Evolutionary conservation across 2,329 filamentous ascomycete genomes (phyloP).

Genomic region (Pyricularia sp.): DNA sequence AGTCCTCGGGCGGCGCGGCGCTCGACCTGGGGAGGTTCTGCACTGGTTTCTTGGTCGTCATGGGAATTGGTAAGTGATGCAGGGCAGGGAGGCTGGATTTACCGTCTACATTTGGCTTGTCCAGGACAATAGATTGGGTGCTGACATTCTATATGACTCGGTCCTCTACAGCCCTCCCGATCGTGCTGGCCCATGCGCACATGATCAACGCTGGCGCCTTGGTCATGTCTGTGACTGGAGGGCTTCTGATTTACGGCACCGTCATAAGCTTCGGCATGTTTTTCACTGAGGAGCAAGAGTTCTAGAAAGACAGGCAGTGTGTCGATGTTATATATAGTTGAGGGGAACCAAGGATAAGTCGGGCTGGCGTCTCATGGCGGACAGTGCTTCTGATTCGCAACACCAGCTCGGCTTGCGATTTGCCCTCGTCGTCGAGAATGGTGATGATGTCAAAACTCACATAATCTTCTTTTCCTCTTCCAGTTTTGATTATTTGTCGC

Average conservation of each 20-base stretch:
- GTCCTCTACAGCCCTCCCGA: conserved; percentile 60
- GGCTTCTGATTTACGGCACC: conserved; percentile 90
- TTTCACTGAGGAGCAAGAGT: conserved; percentile 96
- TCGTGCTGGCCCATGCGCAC: conserved; percentile 77
- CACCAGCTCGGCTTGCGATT: neutral
- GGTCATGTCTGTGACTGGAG: conserved; percentile 90
- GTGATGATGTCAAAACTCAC: neutral
- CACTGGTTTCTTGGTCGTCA: conserved; percentile 91
- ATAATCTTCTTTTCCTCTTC: neutral
- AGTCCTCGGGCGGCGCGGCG: conserved; percentile 73
- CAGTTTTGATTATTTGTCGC: neutral
- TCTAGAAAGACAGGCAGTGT: conserved; percentile 39
- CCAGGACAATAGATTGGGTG: neutral
- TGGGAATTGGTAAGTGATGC: conserved; percentile 77
- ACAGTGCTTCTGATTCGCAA: neutral
- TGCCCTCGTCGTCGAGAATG: neutral
- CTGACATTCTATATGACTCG: neutral
- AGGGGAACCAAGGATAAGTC: neutral
- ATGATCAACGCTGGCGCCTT: conserved; percentile 79
- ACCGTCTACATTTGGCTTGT: conserved; percentile 1
- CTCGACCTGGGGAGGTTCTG: conserved; percentile 89
- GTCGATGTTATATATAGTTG: neutral
- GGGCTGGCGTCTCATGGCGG: neutral
- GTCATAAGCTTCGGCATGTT: conserved; percentile 98
- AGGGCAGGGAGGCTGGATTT: neutral